phyloP scores from a whole-genome alignment of 805 yeast species.

The Metschnikowia amazonensis region DNA sequence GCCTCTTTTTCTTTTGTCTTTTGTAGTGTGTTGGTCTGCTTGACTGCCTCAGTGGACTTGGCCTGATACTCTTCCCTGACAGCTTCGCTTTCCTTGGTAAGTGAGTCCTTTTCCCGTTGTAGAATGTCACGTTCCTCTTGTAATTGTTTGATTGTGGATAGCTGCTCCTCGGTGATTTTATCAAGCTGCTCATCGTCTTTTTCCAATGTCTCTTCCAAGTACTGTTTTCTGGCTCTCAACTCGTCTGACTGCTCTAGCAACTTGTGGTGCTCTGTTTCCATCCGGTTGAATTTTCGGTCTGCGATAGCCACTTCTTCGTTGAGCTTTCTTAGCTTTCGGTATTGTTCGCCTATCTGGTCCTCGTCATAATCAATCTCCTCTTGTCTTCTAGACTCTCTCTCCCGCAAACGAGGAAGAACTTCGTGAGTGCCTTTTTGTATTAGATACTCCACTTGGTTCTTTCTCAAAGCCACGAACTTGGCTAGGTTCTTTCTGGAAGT shows the following conservation, averaged over 20 bases:
- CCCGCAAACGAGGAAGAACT: slow-evolving; percentile 23
- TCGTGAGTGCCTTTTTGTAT: slow-evolving; percentile 14
- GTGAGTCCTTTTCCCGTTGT: slow-evolving; percentile 22
- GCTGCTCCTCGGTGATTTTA: slow-evolving; percentile 20
- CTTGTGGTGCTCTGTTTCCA: slow-evolving; percentile 26
- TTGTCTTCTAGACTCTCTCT: slow-evolving; percentile 31
- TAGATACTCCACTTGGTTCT: slow-evolving; percentile 19
- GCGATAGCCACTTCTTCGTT: slow-evolving; percentile 33
- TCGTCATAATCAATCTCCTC: slow-evolving; percentile 32
- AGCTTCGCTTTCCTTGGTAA: slow-evolving; percentile 28
- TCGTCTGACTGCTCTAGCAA: slow-evolving; percentile 13
- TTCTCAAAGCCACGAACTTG: slow-evolving; percentile 22
- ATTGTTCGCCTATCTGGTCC: slow-evolving; percentile 38
- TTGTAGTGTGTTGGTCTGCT: slow-evolving; percentile 22
- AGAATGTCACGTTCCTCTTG: slow-evolving; percentile 26
- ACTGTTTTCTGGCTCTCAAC: slow-evolving; percentile 6
- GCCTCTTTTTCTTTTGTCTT: slow-evolving; percentile 19
- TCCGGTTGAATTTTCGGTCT: slow-evolving; percentile 32
- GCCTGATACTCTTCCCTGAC: slow-evolving; percentile 32
- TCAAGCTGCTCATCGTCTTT: slow-evolving; percentile 16
- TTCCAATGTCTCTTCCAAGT: slow-evolving; percentile 12
- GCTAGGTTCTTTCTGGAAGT: slow-evolving; percentile 29
- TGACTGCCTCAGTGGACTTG: slow-evolving; percentile 32
- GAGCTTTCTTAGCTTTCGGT: slow-evolving; percentile 32
- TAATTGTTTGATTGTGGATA: slow-evolving; percentile 20